These are phyloP conservation scores for Tagetes erecta DNA, from an alignment of 129 eudicot species.

Conservation along the genomic window DNA sequence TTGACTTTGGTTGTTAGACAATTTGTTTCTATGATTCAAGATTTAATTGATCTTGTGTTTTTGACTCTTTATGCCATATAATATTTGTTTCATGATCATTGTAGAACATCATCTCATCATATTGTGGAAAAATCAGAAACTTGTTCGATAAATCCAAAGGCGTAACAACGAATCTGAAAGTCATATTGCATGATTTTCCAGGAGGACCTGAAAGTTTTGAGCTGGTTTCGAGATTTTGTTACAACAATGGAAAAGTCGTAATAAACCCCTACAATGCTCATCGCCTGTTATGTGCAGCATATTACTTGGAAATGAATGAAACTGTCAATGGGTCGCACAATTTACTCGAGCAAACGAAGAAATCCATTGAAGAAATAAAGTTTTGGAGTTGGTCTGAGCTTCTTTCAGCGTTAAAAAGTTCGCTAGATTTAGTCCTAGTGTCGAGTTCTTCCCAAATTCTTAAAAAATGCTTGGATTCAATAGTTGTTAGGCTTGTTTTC, in stretches of 20 bases:
- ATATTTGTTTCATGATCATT: constrained; percentile 26
- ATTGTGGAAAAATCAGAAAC: constrained; percentile 62
- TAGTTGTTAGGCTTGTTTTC: constrained; percentile 52
- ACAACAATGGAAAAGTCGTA: constrained; percentile 55
- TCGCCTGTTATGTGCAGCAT: constrained; percentile 49
- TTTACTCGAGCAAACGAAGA: constrained; percentile 55
- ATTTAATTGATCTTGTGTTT: background rate
- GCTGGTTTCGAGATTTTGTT: constrained; percentile 82
- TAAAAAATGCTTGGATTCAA: constrained; percentile 54
- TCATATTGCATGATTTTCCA: constrained; percentile 79
- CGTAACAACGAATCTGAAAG: constrained; percentile 42
- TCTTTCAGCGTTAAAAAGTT: constrained; percentile 51
- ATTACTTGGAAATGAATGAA: constrained; percentile 75
- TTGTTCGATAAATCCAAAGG: constrained; percentile 54
- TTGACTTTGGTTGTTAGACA: constrained; percentile 5
- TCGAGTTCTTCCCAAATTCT: constrained; percentile 38
- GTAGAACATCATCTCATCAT: constrained; percentile 59
- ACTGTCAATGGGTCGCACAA: constrained; percentile 39
- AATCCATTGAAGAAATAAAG: constrained; percentile 53
- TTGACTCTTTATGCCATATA: background rate
- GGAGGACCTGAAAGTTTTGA: constrained; percentile 83
- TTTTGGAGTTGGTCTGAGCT: constrained; percentile 82
- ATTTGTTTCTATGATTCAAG: background rate
- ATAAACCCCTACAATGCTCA: constrained; percentile 48
- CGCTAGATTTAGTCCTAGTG: constrained; percentile 36